Evolutionary conservation across 352 stramenopile genomes (phyloP).

Genomic region (Phytophthora palmivora): DNA sequence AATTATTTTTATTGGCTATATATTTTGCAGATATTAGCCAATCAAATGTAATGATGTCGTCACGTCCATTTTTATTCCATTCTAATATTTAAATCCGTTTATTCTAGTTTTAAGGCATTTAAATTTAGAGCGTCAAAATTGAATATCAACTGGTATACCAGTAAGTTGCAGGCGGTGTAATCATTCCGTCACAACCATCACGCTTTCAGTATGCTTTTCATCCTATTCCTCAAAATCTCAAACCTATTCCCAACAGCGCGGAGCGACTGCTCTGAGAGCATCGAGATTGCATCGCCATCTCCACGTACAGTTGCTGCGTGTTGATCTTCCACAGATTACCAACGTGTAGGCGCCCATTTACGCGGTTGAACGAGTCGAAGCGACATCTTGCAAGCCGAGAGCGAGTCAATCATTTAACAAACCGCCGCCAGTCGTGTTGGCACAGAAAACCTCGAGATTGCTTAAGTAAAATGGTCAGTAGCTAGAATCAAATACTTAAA

Average conservation of each 20-base stretch:
- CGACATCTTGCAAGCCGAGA: not conserved
- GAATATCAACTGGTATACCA: no score
- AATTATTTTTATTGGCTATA: no score
- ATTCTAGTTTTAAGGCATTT: no score
- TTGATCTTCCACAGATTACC: not conserved
- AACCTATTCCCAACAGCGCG: constrained; percentile 6
- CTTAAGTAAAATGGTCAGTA: constrained; percentile 32
- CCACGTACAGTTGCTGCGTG: not conserved
- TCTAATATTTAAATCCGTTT: no score
- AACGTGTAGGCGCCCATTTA: not conserved
- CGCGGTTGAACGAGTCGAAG: not conserved
- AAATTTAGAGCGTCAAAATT: no score
- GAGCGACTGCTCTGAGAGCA: not conserved
- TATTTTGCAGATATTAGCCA: no score
- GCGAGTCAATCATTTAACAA: not conserved
- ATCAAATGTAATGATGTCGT: no score
- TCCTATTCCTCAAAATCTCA: constrained; percentile 6
- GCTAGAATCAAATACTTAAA: constrained; percentile 11
- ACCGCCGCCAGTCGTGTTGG: not conserved
- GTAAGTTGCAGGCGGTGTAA: not conserved
- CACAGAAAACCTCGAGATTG: constrained; percentile 15
- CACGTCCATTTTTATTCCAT: no score
- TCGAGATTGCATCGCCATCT: constrained; percentile 2
- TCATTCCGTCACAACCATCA: not conserved
- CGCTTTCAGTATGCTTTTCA: not conserved